Base-by-base conservation (phyloP, 2,329 filamentous ascomycete species). In the Aquanectria penicillioides region DNA sequence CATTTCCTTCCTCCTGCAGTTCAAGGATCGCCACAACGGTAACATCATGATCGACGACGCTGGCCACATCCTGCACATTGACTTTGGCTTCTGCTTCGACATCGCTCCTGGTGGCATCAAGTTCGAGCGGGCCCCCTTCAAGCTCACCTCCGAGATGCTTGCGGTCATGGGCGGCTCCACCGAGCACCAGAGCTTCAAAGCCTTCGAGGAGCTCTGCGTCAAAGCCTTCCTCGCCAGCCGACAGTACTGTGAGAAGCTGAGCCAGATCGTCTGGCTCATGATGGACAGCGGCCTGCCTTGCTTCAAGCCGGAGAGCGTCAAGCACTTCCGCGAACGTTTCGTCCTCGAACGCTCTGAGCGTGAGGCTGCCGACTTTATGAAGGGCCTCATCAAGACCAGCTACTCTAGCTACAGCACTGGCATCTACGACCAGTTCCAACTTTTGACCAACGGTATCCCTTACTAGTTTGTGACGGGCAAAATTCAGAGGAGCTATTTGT, bases 41-140 rank as follows among this genome's bases (percentile, higher is more conserved):
- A 99, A 99, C 81, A 99, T 99, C 81, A 99, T 99, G 96, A 89
- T 99, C 63, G 94, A 99, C 75, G 94, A 97, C 71, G 92, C 91
- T 1, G 95, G 96, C 4, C 95, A 99, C 77, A 97, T 99, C 71
- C 86, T 99, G 51, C 95, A 99, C 80, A 98, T 99, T 68, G 95
- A 99, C 75, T 99, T 99, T 72, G 95, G 95, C 9, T 99, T 99
- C 85, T 98, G 94, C 80, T 99, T 99, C 78, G 96, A 99, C 73
- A 98, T 99, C 68, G 95, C 94, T 2, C 95, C 95, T 0, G 95
- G 95, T 43, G 95, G 96, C 59, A 93, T 99, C 71, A 94, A 94
- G 69, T 99, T 99, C 73, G 95, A 99, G 81, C 90, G 95, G 20
- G 95, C 95, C 0, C 95, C 95, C 0, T 99, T 99, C 84, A 99